Evolutionary conservation across 2,329 filamentous ascomycete genomes (phyloP).

Genomic region (Metarhizium humberi): DNA sequence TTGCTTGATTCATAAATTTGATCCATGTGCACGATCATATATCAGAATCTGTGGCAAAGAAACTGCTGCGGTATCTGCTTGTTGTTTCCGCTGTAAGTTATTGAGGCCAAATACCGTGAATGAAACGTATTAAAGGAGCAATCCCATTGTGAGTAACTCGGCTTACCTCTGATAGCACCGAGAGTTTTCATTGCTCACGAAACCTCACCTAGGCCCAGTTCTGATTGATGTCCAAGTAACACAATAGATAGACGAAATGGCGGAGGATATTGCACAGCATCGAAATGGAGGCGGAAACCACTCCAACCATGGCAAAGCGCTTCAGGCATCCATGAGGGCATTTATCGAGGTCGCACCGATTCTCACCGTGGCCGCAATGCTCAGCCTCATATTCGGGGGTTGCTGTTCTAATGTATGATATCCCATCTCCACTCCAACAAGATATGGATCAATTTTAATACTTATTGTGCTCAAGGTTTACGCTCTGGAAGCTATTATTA

Average conservation of each 20-base stretch:
- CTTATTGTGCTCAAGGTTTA: conserved; percentile 60
- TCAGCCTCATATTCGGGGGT: conserved; percentile 85
- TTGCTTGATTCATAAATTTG: not conserved
- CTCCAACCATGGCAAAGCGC: not conserved
- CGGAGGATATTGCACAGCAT: not conserved
- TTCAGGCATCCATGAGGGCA: not conserved
- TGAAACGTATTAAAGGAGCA: not conserved
- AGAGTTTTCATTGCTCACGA: not conserved
- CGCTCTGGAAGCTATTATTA: conserved; percentile 87
- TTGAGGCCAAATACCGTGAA: not conserved
- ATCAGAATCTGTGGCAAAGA: not conserved
- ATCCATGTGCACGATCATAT: not conserved
- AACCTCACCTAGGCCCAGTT: not conserved
- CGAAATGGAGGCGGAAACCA: conserved; percentile 1
- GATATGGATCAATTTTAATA: not conserved
- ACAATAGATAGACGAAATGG: not conserved
- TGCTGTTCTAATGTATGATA: conserved; percentile 79
- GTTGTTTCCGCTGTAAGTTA: not conserved
- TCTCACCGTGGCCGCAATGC: conserved; percentile 55
- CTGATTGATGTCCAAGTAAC: not conserved
- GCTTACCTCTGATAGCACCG: not conserved
- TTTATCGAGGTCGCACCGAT: conserved; percentile 10
- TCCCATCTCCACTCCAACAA: not conserved
- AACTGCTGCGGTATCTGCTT: not conserved
- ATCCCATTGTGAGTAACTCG: not conserved